Evolutionary conservation across 768 basidiomycete genomes (phyloP).

Genomic region (Lactifluus echinatus): DNA sequence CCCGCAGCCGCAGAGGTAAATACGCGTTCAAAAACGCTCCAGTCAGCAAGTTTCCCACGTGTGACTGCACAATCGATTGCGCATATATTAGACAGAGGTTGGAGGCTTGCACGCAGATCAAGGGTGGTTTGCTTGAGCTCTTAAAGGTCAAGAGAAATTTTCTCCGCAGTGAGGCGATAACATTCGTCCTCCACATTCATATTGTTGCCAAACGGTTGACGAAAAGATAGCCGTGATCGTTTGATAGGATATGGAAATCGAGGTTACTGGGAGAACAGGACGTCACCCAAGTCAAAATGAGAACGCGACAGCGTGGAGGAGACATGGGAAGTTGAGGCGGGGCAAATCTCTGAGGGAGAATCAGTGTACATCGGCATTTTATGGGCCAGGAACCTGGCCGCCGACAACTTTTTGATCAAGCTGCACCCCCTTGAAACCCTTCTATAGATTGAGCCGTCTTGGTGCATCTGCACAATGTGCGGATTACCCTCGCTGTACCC

Average conservation of each 20-base stretch:
- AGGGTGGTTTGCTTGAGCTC: slow-evolving; percentile 39
- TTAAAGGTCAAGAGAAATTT: slow-evolving; percentile 31
- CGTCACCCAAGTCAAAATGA: slow-evolving; percentile 46
- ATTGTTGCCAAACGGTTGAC: slow-evolving; percentile 42
- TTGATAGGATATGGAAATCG: slow-evolving; percentile 34
- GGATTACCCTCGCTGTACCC: too few relatives aligned
- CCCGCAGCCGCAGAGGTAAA: slow-evolving; percentile 45
- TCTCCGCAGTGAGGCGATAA: slow-evolving; percentile 34
- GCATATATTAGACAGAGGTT: slow-evolving; percentile 53
- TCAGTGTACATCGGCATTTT: too few relatives aligned
- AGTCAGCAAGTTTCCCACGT: slow-evolving; percentile 38
- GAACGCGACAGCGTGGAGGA: not conserved
- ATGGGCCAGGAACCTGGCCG: too few relatives aligned
- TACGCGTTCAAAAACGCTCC: slow-evolving; percentile 39
- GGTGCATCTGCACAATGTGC: too few relatives aligned
- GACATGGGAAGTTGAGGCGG: not conserved
- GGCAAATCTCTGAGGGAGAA: not conserved
- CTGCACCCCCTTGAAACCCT: too few relatives aligned
- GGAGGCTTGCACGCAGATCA: slow-evolving; percentile 40
- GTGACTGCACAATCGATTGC: slow-evolving; percentile 41
- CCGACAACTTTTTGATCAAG: too few relatives aligned
- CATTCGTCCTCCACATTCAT: slow-evolving; percentile 43
- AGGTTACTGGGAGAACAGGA: slow-evolving; percentile 40
- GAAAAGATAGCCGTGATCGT: slow-evolving; percentile 35
- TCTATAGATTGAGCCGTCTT: too few relatives aligned